Conservation (phyloP, 1,139 yeast genomes). For the Debaryomyces fabryi region DNA sequence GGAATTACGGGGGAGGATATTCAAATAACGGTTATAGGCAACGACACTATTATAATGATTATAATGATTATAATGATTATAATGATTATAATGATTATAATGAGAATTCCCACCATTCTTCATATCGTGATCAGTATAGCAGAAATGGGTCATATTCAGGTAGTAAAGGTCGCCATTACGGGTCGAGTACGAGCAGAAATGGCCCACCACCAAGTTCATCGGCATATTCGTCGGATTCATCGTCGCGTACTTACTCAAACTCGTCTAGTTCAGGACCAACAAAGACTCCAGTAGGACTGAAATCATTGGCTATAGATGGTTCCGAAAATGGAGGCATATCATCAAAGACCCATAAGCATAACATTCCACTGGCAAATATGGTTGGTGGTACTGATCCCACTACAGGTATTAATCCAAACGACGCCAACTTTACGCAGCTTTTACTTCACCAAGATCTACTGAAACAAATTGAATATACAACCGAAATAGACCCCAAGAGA, state of each 20-base stretch:
- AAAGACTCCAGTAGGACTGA: slow-evolving; percentile 8
- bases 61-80: slow-evolving; percentile 11
- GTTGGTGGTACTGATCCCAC: slow-evolving; percentile 32
- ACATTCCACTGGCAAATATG: neutral
- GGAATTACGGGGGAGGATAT: slow-evolving; percentile 18
- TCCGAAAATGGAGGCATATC: neutral
- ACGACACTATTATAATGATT: slow-evolving; percentile 8
- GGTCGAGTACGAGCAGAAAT: slow-evolving; percentile 14
- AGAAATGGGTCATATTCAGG: slow-evolving; percentile 1
- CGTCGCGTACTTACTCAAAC: neutral
- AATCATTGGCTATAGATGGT: neutral
- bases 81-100: slow-evolving; percentile 11
- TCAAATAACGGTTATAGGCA: slow-evolving; percentile 11
- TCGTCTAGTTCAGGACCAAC: neutral
- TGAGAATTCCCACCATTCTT: slow-evolving; percentile 2
- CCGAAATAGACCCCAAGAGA: slow-evolving; percentile 26
- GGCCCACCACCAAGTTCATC: slow-evolving; percentile 11
- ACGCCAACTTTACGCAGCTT: slow-evolving; percentile 33
- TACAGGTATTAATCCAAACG: slow-evolving; percentile 38
- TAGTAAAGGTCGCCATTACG: slow-evolving; percentile 13
- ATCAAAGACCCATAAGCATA: neutral
- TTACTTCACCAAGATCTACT: slow-evolving; percentile 34
- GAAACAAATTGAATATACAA: slow-evolving; percentile 14
- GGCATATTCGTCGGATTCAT: slow-evolving; percentile 1
- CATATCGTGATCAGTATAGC: slow-evolving; percentile 4